Evolutionary conservation across 371 early-diverging fungal genomes (phyloP), one percentile per base, ranked within the genome.

Genomic region (Circinella umbellata): DNA sequence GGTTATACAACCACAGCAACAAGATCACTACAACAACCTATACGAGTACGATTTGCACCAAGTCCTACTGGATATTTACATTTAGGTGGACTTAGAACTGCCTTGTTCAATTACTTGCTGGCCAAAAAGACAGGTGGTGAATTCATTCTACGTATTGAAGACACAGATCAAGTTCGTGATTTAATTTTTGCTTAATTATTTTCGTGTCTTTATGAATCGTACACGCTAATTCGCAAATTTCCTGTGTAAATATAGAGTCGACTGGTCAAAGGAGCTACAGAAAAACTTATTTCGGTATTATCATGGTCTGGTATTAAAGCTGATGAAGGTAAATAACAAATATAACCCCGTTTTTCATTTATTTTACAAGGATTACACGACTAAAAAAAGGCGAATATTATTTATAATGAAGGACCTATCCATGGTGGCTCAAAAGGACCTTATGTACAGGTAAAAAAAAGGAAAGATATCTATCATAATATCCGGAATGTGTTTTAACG

Each of bases 41-140:
- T 90, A 11, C 82, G 95, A 20, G 95, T 96, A 36, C 89, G 98
- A 20, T 98, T 98, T 78, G 98, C 98, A 4, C 98, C 98, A 6
- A 94, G 95, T 66, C 98, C 98, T 5, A 97, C 98, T 1, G 98
- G 98, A 8, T 83, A 90, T 69, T 86, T 98, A 54, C 98, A 98
- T 74, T 87, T 98, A 20, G 98, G 98, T 46, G 97, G 97, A 17
- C 86, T 98, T 64, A 87, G 98, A 59, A 97, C 97, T 0, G 96
- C 96, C 7, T 87, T 98, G 61, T 97, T 91, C 81, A 97, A 97
- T 80, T 95, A 93, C 69, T 81, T 97, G 47, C 77, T 95, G 34
- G 93, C 98, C 4, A 85, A 88, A 46, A 85, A 92, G 66, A 80
- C 84, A 0, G 89, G 90, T 11, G 96, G 96, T 4, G 76, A 78